phyloP scores from a whole-genome alignment of 1,139 yeast species.

The Blastobotrys petasosporus region DNA sequence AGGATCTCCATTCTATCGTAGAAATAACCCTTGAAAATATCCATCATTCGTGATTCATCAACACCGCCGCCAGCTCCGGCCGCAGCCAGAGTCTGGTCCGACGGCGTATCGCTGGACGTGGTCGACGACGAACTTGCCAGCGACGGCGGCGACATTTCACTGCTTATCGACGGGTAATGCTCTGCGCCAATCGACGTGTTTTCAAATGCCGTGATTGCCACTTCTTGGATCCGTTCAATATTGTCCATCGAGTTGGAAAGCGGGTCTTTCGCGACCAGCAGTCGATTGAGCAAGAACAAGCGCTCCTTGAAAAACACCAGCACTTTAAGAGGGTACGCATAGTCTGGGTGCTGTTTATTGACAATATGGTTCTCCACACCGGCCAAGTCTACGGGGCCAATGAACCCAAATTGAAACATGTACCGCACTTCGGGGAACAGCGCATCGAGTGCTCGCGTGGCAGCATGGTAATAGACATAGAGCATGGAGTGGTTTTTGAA shows the following conservation, averaged over 20 bases:
- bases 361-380: constrained; percentile 23
- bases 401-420: constrained; percentile 35
- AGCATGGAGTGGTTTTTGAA: constrained; percentile 15
- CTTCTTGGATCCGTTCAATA: constrained; percentile 23
- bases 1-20: constrained; percentile 28
- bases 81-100: constrained; percentile 3
- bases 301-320: constrained; percentile 34
- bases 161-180: constrained; percentile 19
- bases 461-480: constrained; percentile 34
- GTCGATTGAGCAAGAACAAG: constrained; percentile 26
- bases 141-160: constrained; percentile 10
- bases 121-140: constrained; percentile 12
- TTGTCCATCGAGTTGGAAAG: constrained; percentile 26
- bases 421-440: constrained; percentile 38
- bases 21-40: constrained; percentile 26
- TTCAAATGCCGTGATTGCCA: constrained; percentile 24
- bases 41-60: constrained; percentile 8
- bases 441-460: constrained; percentile 31
- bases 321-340: constrained; percentile 33
- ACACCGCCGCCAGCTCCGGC: not conserved
- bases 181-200: constrained; percentile 18
- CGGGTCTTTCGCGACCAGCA: constrained; percentile 29
- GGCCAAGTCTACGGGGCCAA: constrained; percentile 33
- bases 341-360: constrained; percentile 14
- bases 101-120: constrained; percentile 11